phyloP scores from a whole-genome alignment of 495 filamentous ascomycete genomes.

The Apiosordaria backusii region DNA sequence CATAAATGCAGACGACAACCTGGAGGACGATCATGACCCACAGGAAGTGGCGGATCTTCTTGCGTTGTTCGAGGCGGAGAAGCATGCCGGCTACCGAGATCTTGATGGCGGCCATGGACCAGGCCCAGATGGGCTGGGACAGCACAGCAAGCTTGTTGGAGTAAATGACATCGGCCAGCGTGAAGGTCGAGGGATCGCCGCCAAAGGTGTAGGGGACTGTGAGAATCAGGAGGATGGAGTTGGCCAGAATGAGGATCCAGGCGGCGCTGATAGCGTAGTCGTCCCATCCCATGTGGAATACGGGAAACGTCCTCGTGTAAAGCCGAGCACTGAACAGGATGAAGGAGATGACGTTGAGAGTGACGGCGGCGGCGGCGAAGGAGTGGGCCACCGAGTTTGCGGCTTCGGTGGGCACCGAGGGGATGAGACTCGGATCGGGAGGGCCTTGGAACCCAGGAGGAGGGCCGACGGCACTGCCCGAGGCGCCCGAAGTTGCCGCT shows the following conservation, averaged over 20 bases:
- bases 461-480: conserved; percentile 1
- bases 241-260: conserved; percentile 16
- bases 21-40: conserved; percentile 18
- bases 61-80: conserved; percentile 18
- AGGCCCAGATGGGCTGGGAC: conserved; percentile 22
- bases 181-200: conserved; percentile 11
- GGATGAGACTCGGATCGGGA: conserved; percentile 13
- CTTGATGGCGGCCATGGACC: conserved; percentile 24
- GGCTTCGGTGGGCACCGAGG: conserved; percentile 14
- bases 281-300: conserved; percentile 20
- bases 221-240: conserved; percentile 16
- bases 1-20: conserved; percentile 16
- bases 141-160: conserved; percentile 19
- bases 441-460: conserved; percentile 7
- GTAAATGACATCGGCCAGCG: conserved; percentile 17
- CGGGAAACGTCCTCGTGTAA: conserved; percentile 13
- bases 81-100: conserved; percentile 23
- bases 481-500: conserved; percentile 2
- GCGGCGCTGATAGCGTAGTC: conserved; percentile 21
- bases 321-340: conserved; percentile 15
- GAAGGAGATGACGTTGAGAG: conserved; percentile 23
- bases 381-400: conserved; percentile 11
- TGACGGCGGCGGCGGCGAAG: conserved; percentile 10
- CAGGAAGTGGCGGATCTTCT: conserved; percentile 8
- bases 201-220: conserved; percentile 20